Conservation (phyloP, 495 filamentous ascomycete species). For the Beverwykella pulmonaria region DNA sequence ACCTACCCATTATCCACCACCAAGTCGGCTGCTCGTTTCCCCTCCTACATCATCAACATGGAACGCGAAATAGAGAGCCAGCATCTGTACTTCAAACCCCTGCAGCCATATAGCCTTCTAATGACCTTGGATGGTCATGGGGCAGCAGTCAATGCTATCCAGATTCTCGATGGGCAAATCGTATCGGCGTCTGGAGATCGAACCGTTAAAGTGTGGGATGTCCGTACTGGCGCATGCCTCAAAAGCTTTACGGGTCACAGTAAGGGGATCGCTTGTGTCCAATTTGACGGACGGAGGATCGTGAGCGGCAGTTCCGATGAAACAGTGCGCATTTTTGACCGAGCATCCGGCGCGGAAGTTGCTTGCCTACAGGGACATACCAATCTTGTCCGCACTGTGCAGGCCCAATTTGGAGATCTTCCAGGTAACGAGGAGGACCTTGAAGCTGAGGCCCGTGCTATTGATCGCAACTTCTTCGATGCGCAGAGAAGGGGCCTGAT, state of each 20-base stretch:
- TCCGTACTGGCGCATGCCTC: conserved; percentile 72
- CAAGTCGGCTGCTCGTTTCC: conserved; percentile 44
- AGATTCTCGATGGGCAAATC: conserved; percentile 82
- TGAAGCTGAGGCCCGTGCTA: conserved; percentile 67
- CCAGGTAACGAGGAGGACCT: conserved; percentile 75
- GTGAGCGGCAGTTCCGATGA: conserved; percentile 95
- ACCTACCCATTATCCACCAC: conserved; percentile 38
- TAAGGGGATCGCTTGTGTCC: conserved; percentile 97
- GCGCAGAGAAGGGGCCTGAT: conserved; percentile 66
- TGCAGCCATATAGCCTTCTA: conserved; percentile 71
- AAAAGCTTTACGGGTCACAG: conserved; percentile 81
- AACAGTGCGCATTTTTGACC: conserved; percentile 91
- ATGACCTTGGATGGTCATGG: conserved; percentile 77
- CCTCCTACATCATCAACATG: conserved; percentile 59
- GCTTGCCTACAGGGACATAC: conserved; percentile 79
- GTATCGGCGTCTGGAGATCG: conserved; percentile 94
- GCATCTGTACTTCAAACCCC: conserved; percentile 53
- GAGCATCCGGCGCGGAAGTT: conserved; percentile 79
- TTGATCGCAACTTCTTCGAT: conserved; percentile 70
- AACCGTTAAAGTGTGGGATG: conserved; percentile 89
- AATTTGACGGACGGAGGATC: conserved; percentile 95
- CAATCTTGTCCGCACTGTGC: conserved; percentile 88
- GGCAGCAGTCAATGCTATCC: conserved; percentile 95
- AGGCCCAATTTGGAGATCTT: conserved; percentile 89
- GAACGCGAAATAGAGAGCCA: conserved; percentile 32